Percentiles rank a stretch among this genome's conserved stretches.
Evolutionary conservation across 306 rosid genomes (phyloP).

Genomic region (Glycine soja): DNA sequence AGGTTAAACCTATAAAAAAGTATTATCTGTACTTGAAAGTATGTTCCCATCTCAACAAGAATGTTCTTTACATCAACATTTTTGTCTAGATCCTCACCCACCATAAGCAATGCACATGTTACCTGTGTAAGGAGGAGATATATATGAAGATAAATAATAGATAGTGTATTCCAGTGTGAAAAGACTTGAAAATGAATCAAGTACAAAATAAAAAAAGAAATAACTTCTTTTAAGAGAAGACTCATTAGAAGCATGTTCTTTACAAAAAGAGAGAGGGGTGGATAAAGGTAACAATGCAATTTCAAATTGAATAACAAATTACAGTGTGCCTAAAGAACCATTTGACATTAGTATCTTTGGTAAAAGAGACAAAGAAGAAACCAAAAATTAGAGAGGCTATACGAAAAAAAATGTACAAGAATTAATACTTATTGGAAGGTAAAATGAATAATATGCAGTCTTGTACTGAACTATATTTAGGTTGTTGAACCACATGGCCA

Average conservation of each 20-base stretch:
- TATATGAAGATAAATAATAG: slow-evolving; percentile 11
- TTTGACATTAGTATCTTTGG: slow-evolving; percentile 1
- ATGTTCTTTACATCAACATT: slow-evolving; percentile 60
- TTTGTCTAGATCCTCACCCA: slow-evolving; percentile 61
- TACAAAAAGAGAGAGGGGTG: background rate
- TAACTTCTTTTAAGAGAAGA: background rate
- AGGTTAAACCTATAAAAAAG: background rate
- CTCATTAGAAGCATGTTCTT: too few relatives aligned
- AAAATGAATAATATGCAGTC: slow-evolving; percentile 93
- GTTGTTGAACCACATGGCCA: too few relatives aligned
- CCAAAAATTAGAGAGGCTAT: slow-evolving; percentile 30
- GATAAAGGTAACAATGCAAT: slow-evolving; percentile 1
- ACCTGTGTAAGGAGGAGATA: slow-evolving; percentile 49
- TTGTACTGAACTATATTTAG: slow-evolving; percentile 94
- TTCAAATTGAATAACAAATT: slow-evolving; percentile 19
- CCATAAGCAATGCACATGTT: slow-evolving; percentile 66
- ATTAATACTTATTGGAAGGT: slow-evolving; percentile 79
- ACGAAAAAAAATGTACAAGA: slow-evolving; percentile 7
- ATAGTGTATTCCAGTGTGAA: slow-evolving; percentile 35
- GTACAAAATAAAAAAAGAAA: slow-evolving; percentile 5
- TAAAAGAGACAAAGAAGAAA: slow-evolving; percentile 37
- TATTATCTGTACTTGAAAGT: slow-evolving; percentile 70
- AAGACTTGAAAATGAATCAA: slow-evolving; percentile 30
- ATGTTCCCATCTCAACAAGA: slow-evolving; percentile 70
- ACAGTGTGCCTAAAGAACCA: slow-evolving; percentile 1